A percentile compares a stretch with the other conserved stretches of the same genome.
These are phyloP conservation scores for Trichosporon coremiiforme DNA, from an alignment of 1,284 basidiomycete species.

Conservation along the genomic window DNA sequence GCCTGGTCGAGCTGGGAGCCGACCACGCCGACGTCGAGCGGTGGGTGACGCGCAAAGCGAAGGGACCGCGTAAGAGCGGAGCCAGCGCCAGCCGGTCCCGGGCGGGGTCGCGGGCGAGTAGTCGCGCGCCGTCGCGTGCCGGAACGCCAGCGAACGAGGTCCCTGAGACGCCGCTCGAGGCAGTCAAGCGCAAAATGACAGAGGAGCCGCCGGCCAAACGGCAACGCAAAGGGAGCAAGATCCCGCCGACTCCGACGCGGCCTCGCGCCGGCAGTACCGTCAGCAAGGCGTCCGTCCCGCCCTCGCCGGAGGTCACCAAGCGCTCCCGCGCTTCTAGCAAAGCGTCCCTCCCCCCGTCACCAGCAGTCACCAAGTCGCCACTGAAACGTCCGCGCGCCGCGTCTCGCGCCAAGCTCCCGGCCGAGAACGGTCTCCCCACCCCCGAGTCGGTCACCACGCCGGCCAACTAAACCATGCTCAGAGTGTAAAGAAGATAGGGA, in stretches of 20 bases:
- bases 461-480: neutral
- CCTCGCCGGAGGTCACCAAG: neutral
- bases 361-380: neutral
- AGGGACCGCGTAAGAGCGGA: neutral
- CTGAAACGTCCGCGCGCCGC: neutral
- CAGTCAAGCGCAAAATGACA: neutral
- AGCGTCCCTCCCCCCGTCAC: neutral
- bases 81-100: neutral
- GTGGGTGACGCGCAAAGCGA: neutral
- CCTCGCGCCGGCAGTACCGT: neutral
- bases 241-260: neutral
- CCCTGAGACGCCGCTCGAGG: neutral
- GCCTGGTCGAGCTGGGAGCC: conserved; percentile 19
- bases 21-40: conserved; percentile 18
- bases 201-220: neutral
- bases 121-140: neutral
- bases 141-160: neutral
- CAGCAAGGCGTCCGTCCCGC: neutral
- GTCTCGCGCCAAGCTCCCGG: neutral
- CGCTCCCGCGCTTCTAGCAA: neutral
- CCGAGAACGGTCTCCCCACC: neutral
- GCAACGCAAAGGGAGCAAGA: neutral
- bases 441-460: neutral
- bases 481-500: too few relatives aligned
- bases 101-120: too few relatives aligned